Conservation (phyloP, 495 filamentous ascomycete species). For the Talaromyces proteolyticus region DNA sequence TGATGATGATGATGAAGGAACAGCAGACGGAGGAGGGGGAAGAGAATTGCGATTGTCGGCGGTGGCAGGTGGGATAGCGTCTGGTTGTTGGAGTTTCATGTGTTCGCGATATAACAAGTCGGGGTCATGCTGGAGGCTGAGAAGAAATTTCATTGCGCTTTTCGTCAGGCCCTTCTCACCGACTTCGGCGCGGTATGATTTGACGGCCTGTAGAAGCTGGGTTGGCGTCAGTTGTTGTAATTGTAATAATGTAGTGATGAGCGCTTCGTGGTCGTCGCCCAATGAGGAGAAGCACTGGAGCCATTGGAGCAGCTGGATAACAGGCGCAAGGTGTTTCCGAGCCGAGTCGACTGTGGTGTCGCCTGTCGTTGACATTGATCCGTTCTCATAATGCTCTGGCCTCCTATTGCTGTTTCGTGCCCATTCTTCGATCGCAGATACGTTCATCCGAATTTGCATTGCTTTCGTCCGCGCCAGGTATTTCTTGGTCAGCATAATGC, state of each 20-base stretch:
- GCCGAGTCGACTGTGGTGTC: slow-evolving; percentile 81
- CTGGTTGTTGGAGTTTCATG: slow-evolving; percentile 25
- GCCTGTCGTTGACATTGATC: slow-evolving; percentile 78
- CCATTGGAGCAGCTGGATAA: slow-evolving; percentile 96
- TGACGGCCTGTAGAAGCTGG: slow-evolving; percentile 88
- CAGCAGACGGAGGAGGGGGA: neutral
- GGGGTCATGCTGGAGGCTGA: slow-evolving; percentile 69
- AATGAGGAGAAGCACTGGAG: slow-evolving; percentile 95
- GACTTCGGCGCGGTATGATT: slow-evolving; percentile 90
- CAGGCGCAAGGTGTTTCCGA: slow-evolving; percentile 75
- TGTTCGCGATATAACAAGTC: slow-evolving; percentile 31
- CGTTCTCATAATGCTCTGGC: slow-evolving; percentile 93
- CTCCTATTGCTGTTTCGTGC: slow-evolving; percentile 86
- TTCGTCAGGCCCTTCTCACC: slow-evolving; percentile 89
- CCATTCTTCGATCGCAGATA: slow-evolving; percentile 94
- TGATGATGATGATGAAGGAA: slow-evolving; percentile 29
- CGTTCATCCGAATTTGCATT: slow-evolving; percentile 99
- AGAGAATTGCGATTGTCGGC: neutral
- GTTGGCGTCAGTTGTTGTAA: slow-evolving; percentile 76
- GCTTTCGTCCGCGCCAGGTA: slow-evolving; percentile 96
- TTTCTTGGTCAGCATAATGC: slow-evolving; percentile 90
- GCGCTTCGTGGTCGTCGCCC: slow-evolving; percentile 83
- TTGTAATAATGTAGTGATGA: slow-evolving; percentile 84
- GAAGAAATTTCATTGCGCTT: slow-evolving; percentile 78
- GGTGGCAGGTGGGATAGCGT: slow-evolving; percentile 13